A percentile compares a stretch with the other conserved stretches of the same genome.
phyloP scores from a whole-genome alignment of 352 stramenopile genomes.

The Pythium insidiosum region DNA sequence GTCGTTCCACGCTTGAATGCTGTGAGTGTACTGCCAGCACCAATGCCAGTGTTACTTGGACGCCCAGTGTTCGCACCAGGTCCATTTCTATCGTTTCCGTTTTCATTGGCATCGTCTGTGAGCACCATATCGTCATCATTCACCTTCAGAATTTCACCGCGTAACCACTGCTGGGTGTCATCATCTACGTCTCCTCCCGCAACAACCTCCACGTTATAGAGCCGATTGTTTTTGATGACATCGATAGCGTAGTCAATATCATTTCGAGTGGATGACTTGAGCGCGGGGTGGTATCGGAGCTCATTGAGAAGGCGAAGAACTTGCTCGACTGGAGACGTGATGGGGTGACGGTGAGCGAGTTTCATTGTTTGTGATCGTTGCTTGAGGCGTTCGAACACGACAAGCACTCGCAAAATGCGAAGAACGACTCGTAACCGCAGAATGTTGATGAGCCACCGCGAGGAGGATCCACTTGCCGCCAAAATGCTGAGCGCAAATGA shows the following conservation, averaged over 20 bases:
- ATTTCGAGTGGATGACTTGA: constrained; percentile 35
- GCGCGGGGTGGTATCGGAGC: constrained; percentile 63
- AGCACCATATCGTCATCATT: constrained; percentile 67
- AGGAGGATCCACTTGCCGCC: constrained; percentile 45
- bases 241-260: constrained; percentile 81
- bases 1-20: constrained; percentile 26
- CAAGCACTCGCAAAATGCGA: constrained; percentile 71
- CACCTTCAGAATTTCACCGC: constrained; percentile 60
- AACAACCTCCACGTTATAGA: constrained; percentile 78
- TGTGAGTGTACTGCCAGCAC: background rate
- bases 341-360: constrained; percentile 54
- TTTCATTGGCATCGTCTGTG: constrained; percentile 17
- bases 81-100: too few species aligned
- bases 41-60: background rate
- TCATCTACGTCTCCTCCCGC: constrained; percentile 64
- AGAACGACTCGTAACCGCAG: constrained; percentile 67
- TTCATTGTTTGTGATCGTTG: constrained; percentile 71
- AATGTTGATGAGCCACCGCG: constrained; percentile 58
- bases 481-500: constrained; percentile 72
- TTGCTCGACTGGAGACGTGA: constrained; percentile 74
- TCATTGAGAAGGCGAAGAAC: constrained; percentile 71
- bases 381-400: constrained; percentile 84
- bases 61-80: background rate
- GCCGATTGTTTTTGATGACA: constrained; percentile 77
- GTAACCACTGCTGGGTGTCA: constrained; percentile 82